These are phyloP conservation scores for Sarocladium kiliense DNA, from an alignment of 2,329 filamentous ascomycete genomes.

Conservation along the genomic window DNA sequence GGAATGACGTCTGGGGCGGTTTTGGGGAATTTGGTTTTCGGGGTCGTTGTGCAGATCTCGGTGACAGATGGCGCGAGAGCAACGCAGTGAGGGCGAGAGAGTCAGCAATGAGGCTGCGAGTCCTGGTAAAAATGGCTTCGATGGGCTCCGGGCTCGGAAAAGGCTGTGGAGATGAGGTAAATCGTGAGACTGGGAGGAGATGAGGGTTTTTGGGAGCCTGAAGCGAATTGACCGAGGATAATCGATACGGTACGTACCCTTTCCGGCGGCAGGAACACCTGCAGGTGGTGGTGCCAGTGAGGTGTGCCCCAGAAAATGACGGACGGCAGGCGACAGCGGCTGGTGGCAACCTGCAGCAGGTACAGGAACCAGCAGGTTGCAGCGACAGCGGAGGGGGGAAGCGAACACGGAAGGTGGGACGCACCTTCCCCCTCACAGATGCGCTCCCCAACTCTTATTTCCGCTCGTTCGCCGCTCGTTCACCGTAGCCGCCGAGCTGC, in stretches of 20 bases:
- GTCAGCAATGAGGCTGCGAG: slow-evolving; percentile 1
- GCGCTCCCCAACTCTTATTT: background rate
- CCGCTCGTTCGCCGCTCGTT: slow-evolving; percentile 7
- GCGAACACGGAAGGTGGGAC: slow-evolving; percentile 5
- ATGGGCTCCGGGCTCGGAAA: background rate
- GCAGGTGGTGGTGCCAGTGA: background rate
- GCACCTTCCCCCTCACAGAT: background rate
- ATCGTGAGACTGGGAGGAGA: background rate
- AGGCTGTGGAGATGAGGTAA: slow-evolving; percentile 1
- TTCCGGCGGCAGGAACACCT: background rate
- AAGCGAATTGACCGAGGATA: slow-evolving; percentile 1
- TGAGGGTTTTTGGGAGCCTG: slow-evolving; percentile 5
- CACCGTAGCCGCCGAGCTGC: background rate
- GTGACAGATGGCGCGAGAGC: slow-evolving; percentile 1
- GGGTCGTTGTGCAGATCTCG: slow-evolving; percentile 6
- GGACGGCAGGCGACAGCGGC: background rate
- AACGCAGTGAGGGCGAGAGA: background rate
- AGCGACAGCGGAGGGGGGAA: background rate
- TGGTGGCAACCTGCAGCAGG: background rate
- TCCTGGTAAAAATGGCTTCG: background rate
- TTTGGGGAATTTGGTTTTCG: slow-evolving; percentile 1
- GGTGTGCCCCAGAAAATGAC: background rate
- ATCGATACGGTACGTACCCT: background rate
- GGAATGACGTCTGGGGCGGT: slow-evolving; percentile 8
- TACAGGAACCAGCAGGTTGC: background rate